phyloP scores from a whole-genome alignment of 768 basidiomycete species.

The Rhizopogon vesiculosus region DNA sequence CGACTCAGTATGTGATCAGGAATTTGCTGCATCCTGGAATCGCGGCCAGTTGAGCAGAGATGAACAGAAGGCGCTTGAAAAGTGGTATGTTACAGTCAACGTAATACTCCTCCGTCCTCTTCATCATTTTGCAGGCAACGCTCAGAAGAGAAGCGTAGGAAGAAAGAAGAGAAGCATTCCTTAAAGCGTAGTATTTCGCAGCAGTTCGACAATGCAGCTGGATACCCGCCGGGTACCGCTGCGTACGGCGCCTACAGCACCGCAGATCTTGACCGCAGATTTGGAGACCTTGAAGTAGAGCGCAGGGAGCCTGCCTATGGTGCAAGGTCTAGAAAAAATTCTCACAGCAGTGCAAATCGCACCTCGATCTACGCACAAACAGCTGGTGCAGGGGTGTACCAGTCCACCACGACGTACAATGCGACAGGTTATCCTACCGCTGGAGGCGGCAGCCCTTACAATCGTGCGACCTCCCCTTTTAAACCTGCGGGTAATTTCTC shows the following conservation, averaged over 20 bases:
- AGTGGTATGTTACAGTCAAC: slow-evolving; percentile 34
- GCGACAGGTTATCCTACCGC: slow-evolving; percentile 26
- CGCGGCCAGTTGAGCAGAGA: slow-evolving; percentile 35
- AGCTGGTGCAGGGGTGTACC: slow-evolving; percentile 8
- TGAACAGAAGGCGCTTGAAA: slow-evolving; percentile 37
- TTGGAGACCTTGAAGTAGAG: slow-evolving; percentile 28
- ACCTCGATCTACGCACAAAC: slow-evolving; percentile 13
- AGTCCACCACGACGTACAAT: slow-evolving; percentile 25
- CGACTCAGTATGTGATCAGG: slow-evolving; percentile 30
- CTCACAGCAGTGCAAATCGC: slow-evolving; percentile 34
- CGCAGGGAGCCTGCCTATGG: slow-evolving; percentile 25
- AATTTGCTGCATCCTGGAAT: slow-evolving; percentile 55
- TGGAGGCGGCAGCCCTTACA: slow-evolving; percentile 15
- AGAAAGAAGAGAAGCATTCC: slow-evolving; percentile 43
- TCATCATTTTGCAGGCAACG: slow-evolving; percentile 33
- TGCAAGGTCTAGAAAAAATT: slow-evolving; percentile 42
- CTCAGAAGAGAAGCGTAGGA: slow-evolving; percentile 47
- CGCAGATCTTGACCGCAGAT: slow-evolving; percentile 35
- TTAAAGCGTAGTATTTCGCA: slow-evolving; percentile 33
- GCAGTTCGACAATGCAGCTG: slow-evolving; percentile 34
- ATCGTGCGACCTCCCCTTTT: slow-evolving; percentile 32
- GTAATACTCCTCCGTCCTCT: not conserved
- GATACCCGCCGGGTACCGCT: slow-evolving; percentile 21
- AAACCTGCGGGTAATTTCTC: slow-evolving; percentile 26
- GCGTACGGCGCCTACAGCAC: slow-evolving; percentile 17